Conservation (phyloP, 2,329 filamentous ascomycete species). For the Coniella vitis region DNA sequence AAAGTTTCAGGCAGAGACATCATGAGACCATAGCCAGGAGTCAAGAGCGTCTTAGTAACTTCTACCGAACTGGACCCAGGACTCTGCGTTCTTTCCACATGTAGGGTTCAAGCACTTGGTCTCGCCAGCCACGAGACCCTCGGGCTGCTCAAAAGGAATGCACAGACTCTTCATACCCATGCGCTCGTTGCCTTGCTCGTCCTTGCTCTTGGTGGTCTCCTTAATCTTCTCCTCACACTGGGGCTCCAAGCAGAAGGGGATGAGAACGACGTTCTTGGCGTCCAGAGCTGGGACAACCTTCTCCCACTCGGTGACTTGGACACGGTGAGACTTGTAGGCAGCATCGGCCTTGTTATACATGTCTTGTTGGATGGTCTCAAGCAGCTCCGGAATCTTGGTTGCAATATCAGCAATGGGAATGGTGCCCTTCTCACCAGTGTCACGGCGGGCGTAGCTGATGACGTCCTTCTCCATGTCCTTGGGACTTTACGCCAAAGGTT, state of each 20-base stretch:
- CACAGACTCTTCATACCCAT: slow-evolving; percentile 66
- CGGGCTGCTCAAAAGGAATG: slow-evolving; percentile 79
- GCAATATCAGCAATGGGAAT: slow-evolving; percentile 69
- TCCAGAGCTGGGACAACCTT: slow-evolving; percentile 88
- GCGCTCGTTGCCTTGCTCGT: slow-evolving; percentile 46
- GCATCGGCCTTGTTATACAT: slow-evolving; percentile 71
- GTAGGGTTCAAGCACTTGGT: slow-evolving; percentile 91
- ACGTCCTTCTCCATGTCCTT: slow-evolving; percentile 58
- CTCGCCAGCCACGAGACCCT: slow-evolving; percentile 68
- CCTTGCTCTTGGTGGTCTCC: slow-evolving; percentile 63
- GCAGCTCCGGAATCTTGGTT: slow-evolving; percentile 68
- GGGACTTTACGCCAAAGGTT: slow-evolving; percentile 1
- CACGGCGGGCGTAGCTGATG: slow-evolving; percentile 79
- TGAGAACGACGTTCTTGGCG: slow-evolving; percentile 84
- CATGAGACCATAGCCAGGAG: background rate
- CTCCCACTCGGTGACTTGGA: slow-evolving; percentile 79
- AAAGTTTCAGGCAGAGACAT: too few relatives aligned
- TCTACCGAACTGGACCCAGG: slow-evolving; percentile 90
- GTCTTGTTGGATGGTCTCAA: slow-evolving; percentile 85
- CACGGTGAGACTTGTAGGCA: slow-evolving; percentile 72
- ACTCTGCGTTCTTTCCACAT: slow-evolving; percentile 68
- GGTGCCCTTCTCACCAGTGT: slow-evolving; percentile 76
- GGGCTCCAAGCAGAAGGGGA: slow-evolving; percentile 76
- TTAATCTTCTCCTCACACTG: slow-evolving; percentile 94
- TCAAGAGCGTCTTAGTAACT: slow-evolving; percentile 41